Base-by-base conservation (phyloP, 2,329 filamentous ascomycete genomes). In the Cordyceps tenuipes region DNA sequence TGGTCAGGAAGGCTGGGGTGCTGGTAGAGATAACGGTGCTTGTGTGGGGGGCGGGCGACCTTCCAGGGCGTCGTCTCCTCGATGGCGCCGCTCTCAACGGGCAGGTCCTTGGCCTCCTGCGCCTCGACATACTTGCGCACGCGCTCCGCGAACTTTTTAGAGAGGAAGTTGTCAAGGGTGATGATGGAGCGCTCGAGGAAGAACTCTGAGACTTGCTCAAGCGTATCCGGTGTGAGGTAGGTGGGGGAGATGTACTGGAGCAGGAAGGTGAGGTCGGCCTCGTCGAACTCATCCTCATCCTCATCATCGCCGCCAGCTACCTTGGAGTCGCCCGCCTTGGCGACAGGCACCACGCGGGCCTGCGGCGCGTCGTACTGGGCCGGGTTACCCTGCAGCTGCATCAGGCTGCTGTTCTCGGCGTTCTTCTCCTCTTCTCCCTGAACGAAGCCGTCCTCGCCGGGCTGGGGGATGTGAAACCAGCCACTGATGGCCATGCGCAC, bases 381-480 rank as follows among this genome's bases (percentile, higher is more conserved):
- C 3, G 89, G 90, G 68, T 96, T 91, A 66, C 92, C 90, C 75
- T 97, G 91, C 31, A 99, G 79, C 75, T 97, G 93, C 75, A 91
- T 90, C 64, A 97, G 80, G 68, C 91, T 92, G 73, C 92, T 97
- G 73, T 91, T 91, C 72, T 91, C 87, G 13, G 90, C 90, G 64
- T 95, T 84, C 70, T 87, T 89, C 76, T 95, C 91, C 72, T 97
- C 93, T 59, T 94, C 81, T 4, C 93, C 94, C 70, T 89, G 79
- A 66, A 96, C 85, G 67, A 88, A 99, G 48, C 94, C 94, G 29
- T 96, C 91, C 73, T 99, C 94, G 60, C 93, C 93, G 66, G 89
- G 76, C 75, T 99, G 94, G 0, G 94, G 94, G 64, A 99, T 97
- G 74, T 99, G 94, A 73, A 95, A 99, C 94, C 94, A 99, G 57